phyloP scores from a whole-genome alignment of 192 early-diverging fungal species.

The Umbelopsis isabellina region DNA sequence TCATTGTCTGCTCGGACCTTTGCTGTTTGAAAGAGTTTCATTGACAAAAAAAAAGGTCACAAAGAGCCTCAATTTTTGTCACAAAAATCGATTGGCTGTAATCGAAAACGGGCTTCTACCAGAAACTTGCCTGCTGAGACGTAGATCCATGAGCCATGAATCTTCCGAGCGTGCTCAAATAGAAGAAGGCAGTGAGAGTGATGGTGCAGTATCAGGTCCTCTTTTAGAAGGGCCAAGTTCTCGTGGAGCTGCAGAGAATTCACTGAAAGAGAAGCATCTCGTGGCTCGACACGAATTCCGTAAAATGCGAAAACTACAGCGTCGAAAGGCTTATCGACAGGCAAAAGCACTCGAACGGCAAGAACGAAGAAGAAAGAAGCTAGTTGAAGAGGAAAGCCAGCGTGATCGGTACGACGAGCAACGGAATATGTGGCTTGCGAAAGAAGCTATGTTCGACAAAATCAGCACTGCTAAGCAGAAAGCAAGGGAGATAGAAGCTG shows the following conservation, averaged over 20 bases:
- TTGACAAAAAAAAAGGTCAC: no score
- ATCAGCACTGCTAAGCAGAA: constrained; percentile 12
- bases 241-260: no score
- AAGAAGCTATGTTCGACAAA: constrained; percentile 13
- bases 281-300: constrained; percentile 7
- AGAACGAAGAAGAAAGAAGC: background rate
- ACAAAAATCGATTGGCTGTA: no score
- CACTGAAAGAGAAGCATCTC: background rate
- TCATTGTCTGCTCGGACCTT: no score
- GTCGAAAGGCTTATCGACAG: background rate
- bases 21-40: no score
- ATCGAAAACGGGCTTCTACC: no score
- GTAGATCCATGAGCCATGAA: background rate
- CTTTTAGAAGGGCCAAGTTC: no score
- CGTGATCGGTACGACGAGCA: background rate
- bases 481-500: background rate
- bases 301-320: background rate
- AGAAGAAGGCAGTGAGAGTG: background rate
- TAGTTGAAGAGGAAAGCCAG: background rate
- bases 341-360: background rate
- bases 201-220: no score
- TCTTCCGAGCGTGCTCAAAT: background rate
- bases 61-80: no score
- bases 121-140: no score
- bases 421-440: constrained; percentile 1